Evolutionary conservation across 1,284 basidiomycete species (phyloP).

Genomic region (Naganishia sp.): DNA sequence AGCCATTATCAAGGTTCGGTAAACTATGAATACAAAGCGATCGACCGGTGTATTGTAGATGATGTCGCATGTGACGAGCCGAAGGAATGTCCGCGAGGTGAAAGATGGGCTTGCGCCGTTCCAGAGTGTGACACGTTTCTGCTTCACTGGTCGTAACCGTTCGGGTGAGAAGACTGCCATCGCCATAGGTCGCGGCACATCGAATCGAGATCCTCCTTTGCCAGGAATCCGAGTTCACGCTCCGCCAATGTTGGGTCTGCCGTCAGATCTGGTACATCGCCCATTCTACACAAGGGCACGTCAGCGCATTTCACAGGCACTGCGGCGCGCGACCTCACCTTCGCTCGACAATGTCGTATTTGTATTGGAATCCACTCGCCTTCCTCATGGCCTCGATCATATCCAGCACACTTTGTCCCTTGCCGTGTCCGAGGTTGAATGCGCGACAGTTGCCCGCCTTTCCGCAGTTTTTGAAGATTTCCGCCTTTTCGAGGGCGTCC

Average conservation of each 20-base stretch:
- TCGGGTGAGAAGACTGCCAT: constrained; percentile 33
- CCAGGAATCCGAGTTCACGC: constrained; percentile 92
- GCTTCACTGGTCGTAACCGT: constrained; percentile 21
- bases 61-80: neutral
- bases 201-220: constrained; percentile 72
- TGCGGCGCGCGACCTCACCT: constrained; percentile 62
- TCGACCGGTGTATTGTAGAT: neutral
- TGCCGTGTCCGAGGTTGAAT: constrained; percentile 94
- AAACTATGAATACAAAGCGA: constrained; percentile 20
- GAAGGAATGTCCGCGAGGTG: constrained; percentile 15
- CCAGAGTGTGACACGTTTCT: neutral
- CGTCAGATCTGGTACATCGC: constrained; percentile 95
- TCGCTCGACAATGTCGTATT: constrained; percentile 85
- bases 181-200: constrained; percentile 66
- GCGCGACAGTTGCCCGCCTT: constrained; percentile 70
- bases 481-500: constrained; percentile 62
- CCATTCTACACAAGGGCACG: constrained; percentile 61
- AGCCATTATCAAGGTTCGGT: constrained; percentile 7
- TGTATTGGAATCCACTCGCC: constrained; percentile 83
- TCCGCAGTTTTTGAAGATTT: constrained; percentile 52
- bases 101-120: neutral
- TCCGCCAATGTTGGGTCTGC: constrained; percentile 90
- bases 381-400: constrained; percentile 95
- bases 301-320: constrained; percentile 1
- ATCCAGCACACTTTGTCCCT: constrained; percentile 87